Base-by-base conservation (phyloP, 306 rosid genomes). In the Datisca glomerata region DNA sequence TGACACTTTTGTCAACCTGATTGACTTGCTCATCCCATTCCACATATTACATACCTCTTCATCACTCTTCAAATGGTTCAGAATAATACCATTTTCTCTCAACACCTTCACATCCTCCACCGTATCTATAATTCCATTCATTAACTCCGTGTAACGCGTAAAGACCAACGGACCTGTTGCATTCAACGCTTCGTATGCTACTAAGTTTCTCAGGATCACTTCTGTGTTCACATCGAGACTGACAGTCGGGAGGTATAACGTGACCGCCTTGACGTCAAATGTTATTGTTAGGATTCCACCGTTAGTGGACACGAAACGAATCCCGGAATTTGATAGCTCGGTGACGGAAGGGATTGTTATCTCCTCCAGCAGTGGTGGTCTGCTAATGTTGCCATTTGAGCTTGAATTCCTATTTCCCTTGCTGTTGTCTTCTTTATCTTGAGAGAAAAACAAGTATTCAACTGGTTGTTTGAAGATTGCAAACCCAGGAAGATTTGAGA, bases 51-150 rank as follows among this genome's bases (percentile, higher is more conserved):
- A 71, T 12, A 56, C 94, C 36, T 81, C 94, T 40, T 60, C 38
- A 44, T 78, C 86, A 37, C 79, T 81, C 66, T 78, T 78, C 62
- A 86, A 41, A 44, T 58, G 86, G 61, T 73, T 86, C 60, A 63
- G 6, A 59, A 81, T 52, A 7, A 78, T 50, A 7, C 92, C 84
- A 37, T 51, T 61, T 29, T 66, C 75, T 45, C 80, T 70, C 0
- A 78, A 65, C 56, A 71, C 11, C 61, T 53, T 73, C 21, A 53
- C 91, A 7, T 86, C 94, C 5, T 78, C 84, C 49, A 60, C 68
- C 0, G 81, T 42, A 44, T 86, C 96, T 31, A 81, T 72, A 12
- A 78, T 81, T 47, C 96, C 94, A 2, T 78, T 81, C 91, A 72
- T 70, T 28, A 81, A 12, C 53, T 86, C 96, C 0, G 81, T 73